A percentile compares a stretch with the other conserved stretches of the same genome.
Conservation (phyloP, 1,284 basidiomycete genomes). For the Ceratobasidium sp. region DNA sequence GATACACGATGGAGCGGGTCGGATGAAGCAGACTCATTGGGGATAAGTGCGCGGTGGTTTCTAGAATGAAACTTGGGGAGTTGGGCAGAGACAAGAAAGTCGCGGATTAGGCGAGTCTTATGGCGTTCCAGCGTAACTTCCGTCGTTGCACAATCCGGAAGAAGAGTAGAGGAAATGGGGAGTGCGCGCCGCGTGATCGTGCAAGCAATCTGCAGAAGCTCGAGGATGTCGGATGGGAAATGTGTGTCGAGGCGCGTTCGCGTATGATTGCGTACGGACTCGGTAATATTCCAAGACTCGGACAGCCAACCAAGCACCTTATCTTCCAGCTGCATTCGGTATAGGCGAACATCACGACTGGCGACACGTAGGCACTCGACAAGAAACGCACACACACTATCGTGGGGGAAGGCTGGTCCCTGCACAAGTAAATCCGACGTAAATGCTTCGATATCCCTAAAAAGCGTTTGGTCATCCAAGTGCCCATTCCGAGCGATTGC, state of each 20-base stretch:
- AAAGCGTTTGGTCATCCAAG: conserved; percentile 55
- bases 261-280: conserved; percentile 48
- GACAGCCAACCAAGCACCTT: conserved; percentile 83
- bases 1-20: neutral
- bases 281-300: conserved; percentile 69
- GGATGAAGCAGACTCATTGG: neutral
- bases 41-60: neutral
- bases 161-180: conserved; percentile 56
- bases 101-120: conserved; percentile 64
- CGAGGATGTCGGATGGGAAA: conserved; percentile 64
- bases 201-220: conserved; percentile 67
- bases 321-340: conserved; percentile 81
- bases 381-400: conserved; percentile 85
- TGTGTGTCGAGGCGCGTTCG: conserved; percentile 57
- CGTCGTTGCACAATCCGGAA: conserved; percentile 72
- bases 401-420: conserved; percentile 81
- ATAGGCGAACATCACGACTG: conserved; percentile 78
- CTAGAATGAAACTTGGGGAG: conserved; percentile 54
- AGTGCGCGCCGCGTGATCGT: conserved; percentile 54
- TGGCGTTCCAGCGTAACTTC: conserved; percentile 65
- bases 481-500: conserved; percentile 41
- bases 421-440: conserved; percentile 84
- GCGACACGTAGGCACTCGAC: conserved; percentile 68
- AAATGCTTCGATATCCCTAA: conserved; percentile 75
- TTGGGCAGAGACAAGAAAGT: conserved; percentile 69